phyloP scores from a whole-genome alignment of 2,329 filamentous ascomycete genomes.

The Talaromyces sp. region DNA sequence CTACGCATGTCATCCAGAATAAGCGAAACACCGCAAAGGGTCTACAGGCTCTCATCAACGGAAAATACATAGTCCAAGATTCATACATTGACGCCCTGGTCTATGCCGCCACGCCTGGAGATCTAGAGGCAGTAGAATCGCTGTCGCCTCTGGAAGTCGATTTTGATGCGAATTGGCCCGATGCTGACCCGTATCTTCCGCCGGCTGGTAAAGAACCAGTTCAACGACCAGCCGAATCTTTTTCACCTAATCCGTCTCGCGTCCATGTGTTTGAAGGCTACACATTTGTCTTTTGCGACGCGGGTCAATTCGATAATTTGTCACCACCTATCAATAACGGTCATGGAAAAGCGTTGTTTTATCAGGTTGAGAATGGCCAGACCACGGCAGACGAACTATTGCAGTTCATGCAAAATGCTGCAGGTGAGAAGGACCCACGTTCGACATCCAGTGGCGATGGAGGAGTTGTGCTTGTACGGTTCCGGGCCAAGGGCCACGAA shows the following conservation, averaged over 20 bases:
- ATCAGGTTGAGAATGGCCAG: constrained; percentile 54
- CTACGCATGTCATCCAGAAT: constrained; percentile 82
- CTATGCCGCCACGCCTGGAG: constrained; percentile 50
- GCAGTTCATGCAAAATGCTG: constrained; percentile 66
- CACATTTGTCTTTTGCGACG: constrained; percentile 81
- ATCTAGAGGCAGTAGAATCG: constrained; percentile 47
- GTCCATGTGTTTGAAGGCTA: constrained; percentile 76
- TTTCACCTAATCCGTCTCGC: constrained; percentile 63
- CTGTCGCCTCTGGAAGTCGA: constrained; percentile 66
- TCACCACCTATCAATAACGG: constrained; percentile 70
- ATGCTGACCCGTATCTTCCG: constrained; percentile 66
- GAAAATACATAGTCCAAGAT: constrained; percentile 67
- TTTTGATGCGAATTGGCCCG: constrained; percentile 74
- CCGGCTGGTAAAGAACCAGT: constrained; percentile 70
- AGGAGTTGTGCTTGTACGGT: constrained; percentile 69
- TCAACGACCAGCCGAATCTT: constrained; percentile 61
- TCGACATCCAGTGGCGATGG: constrained; percentile 62
- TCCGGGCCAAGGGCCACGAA: constrained; percentile 54
- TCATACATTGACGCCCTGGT: constrained; percentile 70
- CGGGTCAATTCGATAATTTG: constrained; percentile 69
- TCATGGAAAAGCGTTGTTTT: constrained; percentile 73
- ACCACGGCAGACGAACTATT: constrained; percentile 73
- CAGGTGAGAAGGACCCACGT: constrained; percentile 67
- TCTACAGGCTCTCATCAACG: constrained; percentile 79
- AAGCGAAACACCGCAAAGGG: constrained; percentile 88